These are phyloP conservation scores for Apiospora pterosperma DNA, from an alignment of 2,329 filamentous ascomycete genomes.

Conservation along the genomic window DNA sequence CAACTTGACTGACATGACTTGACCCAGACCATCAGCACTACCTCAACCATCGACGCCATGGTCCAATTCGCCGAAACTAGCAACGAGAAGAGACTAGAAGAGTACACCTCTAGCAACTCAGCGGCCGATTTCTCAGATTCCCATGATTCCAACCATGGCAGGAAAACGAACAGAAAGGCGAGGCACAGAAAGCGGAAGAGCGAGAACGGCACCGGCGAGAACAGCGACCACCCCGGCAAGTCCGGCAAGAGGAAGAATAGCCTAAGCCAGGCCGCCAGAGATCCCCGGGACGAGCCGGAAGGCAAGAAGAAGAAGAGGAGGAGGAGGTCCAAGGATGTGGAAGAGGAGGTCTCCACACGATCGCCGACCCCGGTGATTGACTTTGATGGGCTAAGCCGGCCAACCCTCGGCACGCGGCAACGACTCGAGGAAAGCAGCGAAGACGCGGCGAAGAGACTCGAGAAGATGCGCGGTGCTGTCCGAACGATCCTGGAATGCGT, in stretches of 20 bases:
- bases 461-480: constrained; percentile 59
- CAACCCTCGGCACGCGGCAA: constrained; percentile 61
- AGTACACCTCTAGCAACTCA: constrained; percentile 11
- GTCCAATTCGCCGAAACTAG: constrained; percentile 20
- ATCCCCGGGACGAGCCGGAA: constrained; percentile 53
- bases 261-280: constrained; percentile 58
- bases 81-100: constrained; percentile 10
- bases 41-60: constrained; percentile 18
- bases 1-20: neutral
- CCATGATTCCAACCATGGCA: constrained; percentile 27
- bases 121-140: constrained; percentile 22
- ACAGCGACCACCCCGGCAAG: constrained; percentile 14
- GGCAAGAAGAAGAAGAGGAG: constrained; percentile 33
- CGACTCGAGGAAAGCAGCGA: constrained; percentile 55
- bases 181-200: constrained; percentile 22
- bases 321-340: constrained; percentile 14
- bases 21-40: neutral
- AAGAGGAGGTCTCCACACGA: constrained; percentile 30
- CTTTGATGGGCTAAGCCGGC: constrained; percentile 58
- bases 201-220: constrained; percentile 27
- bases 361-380: constrained; percentile 58
- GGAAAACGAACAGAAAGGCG: constrained; percentile 28
- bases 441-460: constrained; percentile 48
- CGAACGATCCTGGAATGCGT: constrained; percentile 66
- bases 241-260: constrained; percentile 44